Base-by-base conservation (phyloP, 192 early-diverging fungal genomes). In the Podila epicladia region DNA sequence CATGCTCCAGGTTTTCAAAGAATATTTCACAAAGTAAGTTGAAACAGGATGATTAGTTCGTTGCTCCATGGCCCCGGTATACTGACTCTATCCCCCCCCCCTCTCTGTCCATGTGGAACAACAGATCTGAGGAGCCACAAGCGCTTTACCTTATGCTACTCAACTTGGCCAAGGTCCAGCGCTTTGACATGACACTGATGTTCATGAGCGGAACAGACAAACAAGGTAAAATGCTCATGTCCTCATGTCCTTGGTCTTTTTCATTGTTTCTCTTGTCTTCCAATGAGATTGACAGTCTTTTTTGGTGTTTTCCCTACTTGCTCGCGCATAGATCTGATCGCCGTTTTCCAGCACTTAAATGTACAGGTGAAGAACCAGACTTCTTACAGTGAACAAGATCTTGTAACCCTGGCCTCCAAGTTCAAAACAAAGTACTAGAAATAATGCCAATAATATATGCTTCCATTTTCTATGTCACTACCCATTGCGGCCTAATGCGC, bases 1-100 rank as follows among this genome's bases (percentile, higher is more conserved):
- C 38, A 87, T 89, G 60, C 64, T 87, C 38, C 48, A 65, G 19
- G 72, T 87, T 41, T 64, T 84, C 49, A 70, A 65, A 29, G 55
- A 72, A 38, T 80, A 58, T 32, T 89, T 84, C 57, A 67, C 76
- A 28, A 33, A 50, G 83, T 80, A 80, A 65, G 75, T 58, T 48
- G 45, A 64, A 45, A 45, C 41, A 17, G 41, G 1, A 45, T 45
- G 41, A 2, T 15, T 45, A 45, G 1, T 3, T 45, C 41, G 2
- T 15, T 13, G 41, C 41, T 45, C 41, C 41, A 17, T 5, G 22
- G 2, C 33, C 2, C 24, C 5, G 22, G 2, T 9, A 12, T 4
- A 35, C 17, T 50, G 9, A 35, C 22, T 6, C 51, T 53, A 55
- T 11, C 31, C 8, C n/a, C 61, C 61, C 51, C 22, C 28, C 48